phyloP scores from a whole-genome alignment of 305 asterid species.

The Lippia alba region DNA sequence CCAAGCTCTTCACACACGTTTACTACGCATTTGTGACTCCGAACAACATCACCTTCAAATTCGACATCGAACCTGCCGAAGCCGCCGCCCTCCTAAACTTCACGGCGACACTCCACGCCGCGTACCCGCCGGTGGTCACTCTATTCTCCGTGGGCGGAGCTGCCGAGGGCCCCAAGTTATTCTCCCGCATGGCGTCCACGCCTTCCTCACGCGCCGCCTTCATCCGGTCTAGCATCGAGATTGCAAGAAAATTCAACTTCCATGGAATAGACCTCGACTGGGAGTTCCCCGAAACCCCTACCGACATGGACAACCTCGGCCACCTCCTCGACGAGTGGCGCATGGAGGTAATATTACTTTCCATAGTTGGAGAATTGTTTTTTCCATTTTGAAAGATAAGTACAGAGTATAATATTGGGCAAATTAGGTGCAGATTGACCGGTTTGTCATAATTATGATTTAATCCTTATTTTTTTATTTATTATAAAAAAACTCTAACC shows the following conservation, averaged over 20 bases:
- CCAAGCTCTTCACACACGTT: constrained; percentile 66
- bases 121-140: constrained; percentile 43
- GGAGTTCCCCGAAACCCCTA: constrained; percentile 62
- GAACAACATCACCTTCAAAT: constrained; percentile 48
- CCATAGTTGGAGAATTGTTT: too few relatives aligned
- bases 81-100: constrained; percentile 49
- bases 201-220: constrained; percentile 47
- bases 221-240: constrained; percentile 61
- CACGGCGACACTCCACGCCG: constrained; percentile 56
- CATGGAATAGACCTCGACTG: constrained; percentile 87
- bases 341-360: too few relatives aligned
- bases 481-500: too few relatives aligned
- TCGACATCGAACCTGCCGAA: constrained; percentile 46
- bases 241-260: constrained; percentile 62
- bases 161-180: constrained; percentile 41
- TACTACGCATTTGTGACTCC: constrained; percentile 79
- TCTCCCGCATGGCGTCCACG: constrained; percentile 57
- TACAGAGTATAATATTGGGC: too few relatives aligned
- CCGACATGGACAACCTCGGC: constrained; percentile 63
- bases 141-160: constrained; percentile 82
- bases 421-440: too few relatives aligned
- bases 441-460: too few relatives aligned
- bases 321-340: constrained; percentile 68
- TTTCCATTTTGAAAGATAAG: too few relatives aligned
- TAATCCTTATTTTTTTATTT: too few relatives aligned